Conservation (phyloP, 1,139 yeast genomes). For the Pichia sp. region DNA sequence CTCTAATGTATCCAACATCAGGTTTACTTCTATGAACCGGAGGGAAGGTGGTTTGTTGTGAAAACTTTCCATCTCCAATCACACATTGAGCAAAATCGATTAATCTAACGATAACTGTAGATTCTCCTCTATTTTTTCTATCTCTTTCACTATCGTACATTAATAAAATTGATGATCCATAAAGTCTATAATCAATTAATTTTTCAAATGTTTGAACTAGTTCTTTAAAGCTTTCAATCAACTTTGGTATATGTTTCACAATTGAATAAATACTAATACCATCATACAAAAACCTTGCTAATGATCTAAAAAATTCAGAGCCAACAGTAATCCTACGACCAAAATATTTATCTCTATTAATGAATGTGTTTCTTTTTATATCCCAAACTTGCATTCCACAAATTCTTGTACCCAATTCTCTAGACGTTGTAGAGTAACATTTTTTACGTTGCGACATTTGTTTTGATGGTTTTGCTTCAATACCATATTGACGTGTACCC, state of each 20-base stretch:
- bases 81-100: constrained; percentile 96
- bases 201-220: constrained; percentile 48
- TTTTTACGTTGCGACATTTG: constrained; percentile 75
- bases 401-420: constrained; percentile 79
- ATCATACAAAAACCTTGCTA: constrained; percentile 74
- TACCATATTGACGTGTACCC: constrained; percentile 99
- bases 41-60: constrained; percentile 46
- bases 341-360: constrained; percentile 82
- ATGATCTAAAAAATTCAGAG: constrained; percentile 63
- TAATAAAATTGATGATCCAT: constrained; percentile 82
- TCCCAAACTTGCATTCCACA: constrained; percentile 95
- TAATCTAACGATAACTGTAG: constrained; percentile 48
- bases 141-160: constrained; percentile 63
- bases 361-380: constrained; percentile 38
- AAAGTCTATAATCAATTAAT: constrained; percentile 77
- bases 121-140: constrained; percentile 19
- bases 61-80: constrained; percentile 52
- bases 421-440: constrained; percentile 75
- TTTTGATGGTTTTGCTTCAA: constrained; percentile 71
- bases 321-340: constrained; percentile 80
- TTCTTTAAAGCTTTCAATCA: constrained; percentile 55
- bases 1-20: constrained; percentile 83
- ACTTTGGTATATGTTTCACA: constrained; percentile 58
- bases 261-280: constrained; percentile 57
- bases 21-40: constrained; percentile 59